Base-by-base conservation (phyloP, 345 rosid genomes). In the Raphanus raphanistrum region DNA sequence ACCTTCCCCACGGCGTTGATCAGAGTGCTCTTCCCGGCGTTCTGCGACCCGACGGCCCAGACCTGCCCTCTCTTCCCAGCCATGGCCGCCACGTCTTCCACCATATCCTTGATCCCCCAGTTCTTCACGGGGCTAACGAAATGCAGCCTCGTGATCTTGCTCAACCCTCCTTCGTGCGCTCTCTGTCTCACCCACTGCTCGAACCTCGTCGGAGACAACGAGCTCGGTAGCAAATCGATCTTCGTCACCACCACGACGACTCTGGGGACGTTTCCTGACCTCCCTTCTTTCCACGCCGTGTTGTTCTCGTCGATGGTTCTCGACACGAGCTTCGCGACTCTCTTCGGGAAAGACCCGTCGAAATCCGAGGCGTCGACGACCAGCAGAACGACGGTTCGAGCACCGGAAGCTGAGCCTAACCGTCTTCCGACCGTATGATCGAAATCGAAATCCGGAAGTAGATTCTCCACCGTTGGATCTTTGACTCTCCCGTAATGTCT, bases 381-480 rank as follows among this genome's bases (percentile, higher is more conserved):
- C 87, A 92, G 78, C 27, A 95, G 65, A 52, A 92, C 97, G 12
- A 95, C 92, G 7, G 94, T 85, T 63, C 99, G 82, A 45, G 90
- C 88, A 68, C 97, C 97, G 1, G 83, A 65, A 29, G 84, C 80
- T 2, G 92, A 87, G 26, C 86, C 84, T 78, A 95, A 29, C 74
- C 90, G 87, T 81, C 86, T 87, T 9, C 97, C 98, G 4, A 94
- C 92, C 0, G 97, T 90, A 65, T 88, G 91, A 75, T 87, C 86
- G 57, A 94, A 94, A 82, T 94, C 99, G 62, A 94, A 92, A 66
- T 94, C 99, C 8, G 98, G 99, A 82, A 94, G 80, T 52, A 92
- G 79, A 83, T 94, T 92, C 87, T 94, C 99, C 73, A 88, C 85
- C 0, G 82, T 81, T 8, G 90, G 88, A 78, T 94, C 96, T 78